These are phyloP conservation scores for Pugionium dolabratum DNA, from an alignment of 345 rosid species.

Conservation along the genomic window DNA sequence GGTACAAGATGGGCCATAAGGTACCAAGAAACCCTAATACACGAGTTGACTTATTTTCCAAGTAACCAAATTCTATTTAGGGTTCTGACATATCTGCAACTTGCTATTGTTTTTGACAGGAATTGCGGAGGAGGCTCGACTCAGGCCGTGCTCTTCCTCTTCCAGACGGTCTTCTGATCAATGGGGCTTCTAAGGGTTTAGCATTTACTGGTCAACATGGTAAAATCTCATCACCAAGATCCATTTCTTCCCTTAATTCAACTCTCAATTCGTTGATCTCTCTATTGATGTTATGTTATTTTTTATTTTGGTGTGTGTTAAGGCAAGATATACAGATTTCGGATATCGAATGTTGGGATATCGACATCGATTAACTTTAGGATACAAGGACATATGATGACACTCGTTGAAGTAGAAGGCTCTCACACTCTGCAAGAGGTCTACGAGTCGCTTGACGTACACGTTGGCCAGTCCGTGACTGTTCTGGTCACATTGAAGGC, in stretches of 20 bases:
- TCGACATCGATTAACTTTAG: conserved; percentile 72
- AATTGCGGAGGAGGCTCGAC: conserved; percentile 48
- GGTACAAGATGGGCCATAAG: conserved; percentile 48
- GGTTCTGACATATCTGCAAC: neutral
- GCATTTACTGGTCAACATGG: conserved; percentile 58
- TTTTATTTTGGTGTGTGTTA: neutral
- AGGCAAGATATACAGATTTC: conserved; percentile 65
- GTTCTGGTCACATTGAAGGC: conserved; percentile 53
- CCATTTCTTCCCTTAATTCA: neutral
- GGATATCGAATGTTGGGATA: conserved; percentile 73
- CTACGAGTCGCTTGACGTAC: conserved; percentile 71
- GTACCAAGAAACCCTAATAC: conserved; percentile 18
- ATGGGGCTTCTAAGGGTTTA: conserved; percentile 47
- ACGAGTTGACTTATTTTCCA: neutral
- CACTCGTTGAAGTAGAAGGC: conserved; percentile 82
- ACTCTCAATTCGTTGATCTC: neutral
- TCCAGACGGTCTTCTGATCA: conserved; percentile 73
- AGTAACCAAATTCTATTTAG: neutral
- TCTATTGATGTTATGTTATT: conserved; percentile 7
- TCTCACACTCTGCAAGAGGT: conserved; percentile 67
- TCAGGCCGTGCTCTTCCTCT: conserved; percentile 48
- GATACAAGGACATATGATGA: conserved; percentile 75
- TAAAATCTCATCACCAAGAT: conserved; percentile 29
- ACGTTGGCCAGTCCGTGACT: conserved; percentile 67
- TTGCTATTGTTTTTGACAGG: conserved; percentile 40